Evolutionary conservation across 257 asterid genomes (phyloP).

Genomic region (Osmanthus fragrans): DNA sequence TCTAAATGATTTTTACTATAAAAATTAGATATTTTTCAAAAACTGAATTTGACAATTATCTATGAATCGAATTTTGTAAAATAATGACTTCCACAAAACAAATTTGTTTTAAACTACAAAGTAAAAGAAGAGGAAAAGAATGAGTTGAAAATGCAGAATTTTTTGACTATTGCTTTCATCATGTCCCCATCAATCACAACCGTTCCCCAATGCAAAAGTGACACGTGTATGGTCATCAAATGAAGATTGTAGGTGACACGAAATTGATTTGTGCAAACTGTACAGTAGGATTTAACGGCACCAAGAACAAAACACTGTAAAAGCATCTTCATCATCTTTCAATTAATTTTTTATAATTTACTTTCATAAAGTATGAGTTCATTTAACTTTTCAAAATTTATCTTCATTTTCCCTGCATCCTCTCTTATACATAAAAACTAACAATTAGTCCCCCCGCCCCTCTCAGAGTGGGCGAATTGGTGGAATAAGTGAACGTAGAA

Average conservation of each 20-base stretch:
- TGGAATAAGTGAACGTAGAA: no score
- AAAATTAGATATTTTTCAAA: no score
- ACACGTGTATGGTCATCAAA: neutral
- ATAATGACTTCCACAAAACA: neutral
- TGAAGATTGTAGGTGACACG: neutral
- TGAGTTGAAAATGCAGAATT: neutral
- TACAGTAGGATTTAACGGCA: constrained; percentile 15
- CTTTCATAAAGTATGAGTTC: no score
- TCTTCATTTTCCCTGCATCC: no score
- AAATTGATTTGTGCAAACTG: neutral
- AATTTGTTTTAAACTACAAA: neutral
- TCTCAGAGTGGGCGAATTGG: no score
- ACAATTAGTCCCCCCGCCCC: no score
- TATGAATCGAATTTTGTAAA: neutral
- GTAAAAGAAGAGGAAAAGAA: neutral
- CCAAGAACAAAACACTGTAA: constrained; percentile 11
- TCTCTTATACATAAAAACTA: no score
- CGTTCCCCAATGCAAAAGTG: neutral
- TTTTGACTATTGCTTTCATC: neutral
- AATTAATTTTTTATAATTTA: no score
- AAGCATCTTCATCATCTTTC: neutral
- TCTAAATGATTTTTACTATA: neutral
- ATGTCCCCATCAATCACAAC: constrained; percentile 4
- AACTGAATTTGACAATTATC: neutral
- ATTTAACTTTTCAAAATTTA: neutral